Percentiles rank a stretch among this genome's conserved stretches.
Evolutionary conservation across 2,329 filamentous ascomycete species (phyloP).

Genomic region (Trichoderma polysporum): DNA sequence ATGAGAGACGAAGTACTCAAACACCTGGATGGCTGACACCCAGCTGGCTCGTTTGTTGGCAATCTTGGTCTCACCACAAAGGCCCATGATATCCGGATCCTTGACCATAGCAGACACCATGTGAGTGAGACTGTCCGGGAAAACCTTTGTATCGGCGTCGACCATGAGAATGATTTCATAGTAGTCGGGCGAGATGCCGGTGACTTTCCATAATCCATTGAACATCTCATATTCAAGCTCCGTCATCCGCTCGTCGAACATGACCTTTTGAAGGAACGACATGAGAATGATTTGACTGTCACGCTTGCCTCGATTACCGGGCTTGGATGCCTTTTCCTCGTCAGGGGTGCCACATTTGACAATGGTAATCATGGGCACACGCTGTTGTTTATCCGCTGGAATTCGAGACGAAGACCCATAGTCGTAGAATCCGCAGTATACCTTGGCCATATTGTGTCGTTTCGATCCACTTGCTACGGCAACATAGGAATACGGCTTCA

Average conservation of each 20-base stretch:
- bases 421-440: constrained; percentile 97
- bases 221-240: constrained; percentile 99
- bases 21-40: constrained; percentile 98
- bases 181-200: constrained; percentile 95
- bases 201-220: constrained; percentile 98
- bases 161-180: constrained; percentile 99
- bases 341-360: constrained; percentile 95
- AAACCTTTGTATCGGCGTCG: constrained; percentile 98
- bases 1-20: constrained; percentile 99
- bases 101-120: constrained; percentile 99
- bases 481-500: constrained; percentile 90
- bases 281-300: constrained; percentile 99
- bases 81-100: constrained; percentile 97
- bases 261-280: constrained; percentile 99
- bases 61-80: constrained; percentile 99
- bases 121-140: constrained; percentile 96
- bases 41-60: constrained; percentile 94
- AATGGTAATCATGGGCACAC: constrained; percentile 95
- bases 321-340: constrained; percentile 77
- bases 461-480: constrained; percentile 94
- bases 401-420: constrained; percentile 82
- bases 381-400: constrained; percentile 83
- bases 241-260: constrained; percentile 99
- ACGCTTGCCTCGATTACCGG: constrained; percentile 96
- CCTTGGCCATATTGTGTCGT: constrained; percentile 99